Evolutionary conservation across 495 filamentous ascomycete genomes (phyloP).

Genomic region (Penicillium coprophilum): DNA sequence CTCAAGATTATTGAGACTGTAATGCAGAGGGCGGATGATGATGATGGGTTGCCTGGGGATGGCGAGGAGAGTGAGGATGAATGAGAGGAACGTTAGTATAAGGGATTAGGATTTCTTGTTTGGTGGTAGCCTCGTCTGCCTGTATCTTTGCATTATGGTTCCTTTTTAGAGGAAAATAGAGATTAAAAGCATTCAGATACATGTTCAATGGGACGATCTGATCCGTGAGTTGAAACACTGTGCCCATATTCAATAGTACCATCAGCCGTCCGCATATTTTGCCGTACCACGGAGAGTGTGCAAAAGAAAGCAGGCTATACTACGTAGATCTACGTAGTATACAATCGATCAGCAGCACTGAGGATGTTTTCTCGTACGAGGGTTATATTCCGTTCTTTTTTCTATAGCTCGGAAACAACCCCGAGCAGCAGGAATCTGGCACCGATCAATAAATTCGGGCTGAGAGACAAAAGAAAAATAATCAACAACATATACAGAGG

Average conservation of each 20-base stretch:
- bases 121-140: not conserved
- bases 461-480: constrained; percentile 26
- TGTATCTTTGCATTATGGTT: not conserved
- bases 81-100: not conserved
- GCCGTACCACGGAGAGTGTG: not conserved
- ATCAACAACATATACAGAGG: constrained; percentile 43
- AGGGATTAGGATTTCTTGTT: not conserved
- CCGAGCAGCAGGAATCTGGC: constrained; percentile 21
- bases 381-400: constrained; percentile 18
- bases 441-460: constrained; percentile 25
- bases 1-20: constrained; percentile 84
- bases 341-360: not conserved
- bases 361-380: constrained; percentile 12
- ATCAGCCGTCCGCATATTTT: not conserved
- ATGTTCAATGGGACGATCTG: not conserved
- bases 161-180: not conserved
- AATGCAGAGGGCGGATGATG: constrained; percentile 56
- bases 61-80: constrained; percentile 37
- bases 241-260: not conserved
- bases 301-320: not conserved
- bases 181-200: not conserved
- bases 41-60: constrained; percentile 39
- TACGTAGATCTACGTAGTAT: not conserved
- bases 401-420: constrained; percentile 9
- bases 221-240: not conserved